phyloP scores from a whole-genome alignment of 2,329 filamentous ascomycete species.

The Aureobasidium sp. region DNA sequence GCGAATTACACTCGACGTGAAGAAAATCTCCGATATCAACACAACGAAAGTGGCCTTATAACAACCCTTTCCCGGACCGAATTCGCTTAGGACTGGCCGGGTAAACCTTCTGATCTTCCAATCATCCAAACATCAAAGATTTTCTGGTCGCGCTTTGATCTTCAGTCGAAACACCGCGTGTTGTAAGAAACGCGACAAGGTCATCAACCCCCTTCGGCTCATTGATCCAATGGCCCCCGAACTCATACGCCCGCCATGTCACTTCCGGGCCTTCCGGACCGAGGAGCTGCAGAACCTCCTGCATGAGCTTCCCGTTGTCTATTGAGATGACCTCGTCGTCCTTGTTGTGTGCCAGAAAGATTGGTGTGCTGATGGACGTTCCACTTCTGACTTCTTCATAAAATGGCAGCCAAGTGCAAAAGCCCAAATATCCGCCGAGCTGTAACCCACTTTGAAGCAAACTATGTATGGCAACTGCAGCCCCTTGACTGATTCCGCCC shows the following conservation, averaged over 20 bases:
- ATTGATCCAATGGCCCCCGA: conserved; percentile 23
- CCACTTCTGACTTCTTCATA: not conserved
- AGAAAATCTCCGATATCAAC: no score
- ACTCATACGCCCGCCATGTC: conserved; percentile 19
- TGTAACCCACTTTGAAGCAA: not conserved
- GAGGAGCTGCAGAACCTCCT: conserved; percentile 11
- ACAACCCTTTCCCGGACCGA: no score
- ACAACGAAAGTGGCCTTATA: no score
- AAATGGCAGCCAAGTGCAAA: conserved; percentile 14
- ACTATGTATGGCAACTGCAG: conserved; percentile 1
- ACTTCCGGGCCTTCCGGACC: conserved; percentile 20
- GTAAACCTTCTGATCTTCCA: not conserved
- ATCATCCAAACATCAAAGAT: not conserved
- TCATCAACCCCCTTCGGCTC: conserved; percentile 23
- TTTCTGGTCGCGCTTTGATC: not conserved
- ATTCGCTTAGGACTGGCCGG: no score
- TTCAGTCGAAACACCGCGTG: not conserved
- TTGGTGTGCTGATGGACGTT: conserved; percentile 19
- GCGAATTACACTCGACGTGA: no score
- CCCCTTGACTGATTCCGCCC: conserved; percentile 16
- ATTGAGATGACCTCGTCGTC: conserved; percentile 21
- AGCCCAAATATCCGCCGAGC: conserved; percentile 6
- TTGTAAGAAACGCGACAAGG: conserved; percentile 18
- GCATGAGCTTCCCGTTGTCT: conserved; percentile 15
- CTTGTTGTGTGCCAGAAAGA: conserved; percentile 20